A percentile compares a stretch with the other conserved stretches of the same genome.
These are phyloP conservation scores for Coleophoma crateriformis DNA, from an alignment of 2,329 filamentous ascomycete species.

Conservation along the genomic window DNA sequence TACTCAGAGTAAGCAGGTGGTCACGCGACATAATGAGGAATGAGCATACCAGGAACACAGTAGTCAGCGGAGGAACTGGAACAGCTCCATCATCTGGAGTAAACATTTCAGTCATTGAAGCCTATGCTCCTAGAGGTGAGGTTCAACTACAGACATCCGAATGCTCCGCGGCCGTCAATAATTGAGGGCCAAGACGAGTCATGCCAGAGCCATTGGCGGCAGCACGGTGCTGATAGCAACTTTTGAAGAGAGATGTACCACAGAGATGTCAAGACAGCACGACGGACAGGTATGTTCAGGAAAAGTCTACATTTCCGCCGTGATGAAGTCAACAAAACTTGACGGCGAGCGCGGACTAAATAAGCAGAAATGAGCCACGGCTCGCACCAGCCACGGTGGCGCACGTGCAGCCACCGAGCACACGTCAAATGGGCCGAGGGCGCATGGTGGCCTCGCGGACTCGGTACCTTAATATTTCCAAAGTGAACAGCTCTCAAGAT, in stretches of 20 bases:
- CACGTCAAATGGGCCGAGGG: background rate
- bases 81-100: constrained; percentile 28
- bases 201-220: background rate
- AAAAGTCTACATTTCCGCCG: no score
- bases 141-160: background rate
- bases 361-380: no score
- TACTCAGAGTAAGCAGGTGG: constrained; percentile 4
- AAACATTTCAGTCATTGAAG: constrained; percentile 34
- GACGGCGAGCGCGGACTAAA: no score
- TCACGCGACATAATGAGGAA: constrained; percentile 4
- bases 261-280: no score
- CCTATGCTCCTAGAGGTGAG: background rate
- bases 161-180: background rate
- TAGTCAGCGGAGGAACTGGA: constrained; percentile 25
- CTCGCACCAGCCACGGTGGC: no score
- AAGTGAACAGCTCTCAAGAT: background rate
- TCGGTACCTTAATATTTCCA: background rate
- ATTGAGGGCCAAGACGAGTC: background rate
- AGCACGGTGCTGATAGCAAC: no score
- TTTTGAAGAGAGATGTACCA: no score
- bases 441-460: no score
- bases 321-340: no score
- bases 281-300: no score
- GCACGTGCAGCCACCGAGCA: background rate
- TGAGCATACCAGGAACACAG: constrained; percentile 17